phyloP scores from a whole-genome alignment of 108 stramenopile species.

The Epithemia pelagica region DNA sequence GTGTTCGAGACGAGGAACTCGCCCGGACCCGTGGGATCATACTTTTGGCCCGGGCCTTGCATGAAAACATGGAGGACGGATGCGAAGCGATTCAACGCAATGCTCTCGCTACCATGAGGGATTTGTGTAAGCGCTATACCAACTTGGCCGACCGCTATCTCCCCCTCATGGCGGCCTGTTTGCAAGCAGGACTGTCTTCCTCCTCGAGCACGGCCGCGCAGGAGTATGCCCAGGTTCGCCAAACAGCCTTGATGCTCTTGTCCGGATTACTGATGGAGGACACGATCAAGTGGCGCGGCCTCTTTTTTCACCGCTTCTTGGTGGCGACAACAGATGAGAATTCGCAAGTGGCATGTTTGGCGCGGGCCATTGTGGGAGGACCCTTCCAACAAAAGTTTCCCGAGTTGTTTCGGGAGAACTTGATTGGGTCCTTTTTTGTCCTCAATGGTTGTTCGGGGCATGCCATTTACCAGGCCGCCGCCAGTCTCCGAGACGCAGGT shows the following conservation, averaged over 20 bases:
- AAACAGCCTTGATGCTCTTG: slow-evolving; percentile 83
- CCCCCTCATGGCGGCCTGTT: slow-evolving; percentile 83
- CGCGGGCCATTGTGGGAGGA: slow-evolving; percentile 64
- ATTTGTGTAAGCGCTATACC: slow-evolving; percentile 88
- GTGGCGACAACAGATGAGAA: slow-evolving; percentile 88
- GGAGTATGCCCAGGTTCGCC: slow-evolving; percentile 63
- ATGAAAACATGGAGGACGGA: slow-evolving; percentile 35
- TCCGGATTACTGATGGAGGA: slow-evolving; percentile 88
- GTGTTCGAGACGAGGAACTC: slow-evolving; percentile 77
- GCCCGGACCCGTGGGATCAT: slow-evolving; percentile 76
- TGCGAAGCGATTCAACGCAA: slow-evolving; percentile 74
- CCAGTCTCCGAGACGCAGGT: slow-evolving; percentile 60
- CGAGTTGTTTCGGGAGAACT: slow-evolving; percentile 76
- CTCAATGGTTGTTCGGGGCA: slow-evolving; percentile 88
- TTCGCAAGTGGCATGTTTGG: slow-evolving; percentile 66
- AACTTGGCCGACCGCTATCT: slow-evolving; percentile 88
- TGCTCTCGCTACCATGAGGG: slow-evolving; percentile 84
- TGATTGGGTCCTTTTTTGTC: slow-evolving; percentile 89
- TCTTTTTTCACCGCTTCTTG: slow-evolving; percentile 82
- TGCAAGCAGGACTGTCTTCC: slow-evolving; percentile 56
- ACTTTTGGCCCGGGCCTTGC: slow-evolving; percentile 75
- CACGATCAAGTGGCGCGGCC: slow-evolving; percentile 93
- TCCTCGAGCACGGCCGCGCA: slow-evolving; percentile 7
- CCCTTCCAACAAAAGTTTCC: slow-evolving; percentile 71
- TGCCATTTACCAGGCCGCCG: slow-evolving; percentile 74